These are phyloP conservation scores for Kwoniella pini DNA, from an alignment of 768 basidiomycete species.

Conservation along the genomic window DNA sequence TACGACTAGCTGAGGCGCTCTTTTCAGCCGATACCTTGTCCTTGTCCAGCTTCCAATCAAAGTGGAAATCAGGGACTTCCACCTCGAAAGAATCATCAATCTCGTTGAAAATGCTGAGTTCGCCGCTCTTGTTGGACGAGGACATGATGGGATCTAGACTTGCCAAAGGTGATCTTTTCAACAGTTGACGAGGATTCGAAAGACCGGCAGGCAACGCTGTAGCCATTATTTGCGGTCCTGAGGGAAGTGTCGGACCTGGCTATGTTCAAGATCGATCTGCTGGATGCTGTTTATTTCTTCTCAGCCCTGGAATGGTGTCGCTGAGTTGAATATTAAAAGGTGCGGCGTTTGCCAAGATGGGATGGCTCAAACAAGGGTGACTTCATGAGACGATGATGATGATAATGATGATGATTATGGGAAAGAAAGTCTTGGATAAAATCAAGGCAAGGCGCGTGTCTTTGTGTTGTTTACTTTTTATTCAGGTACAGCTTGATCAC, in stretches of 20 bases:
- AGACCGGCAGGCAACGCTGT: too few species aligned
- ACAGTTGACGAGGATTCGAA: background rate
- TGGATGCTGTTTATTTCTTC: too few species aligned
- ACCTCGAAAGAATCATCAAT: constrained; percentile 43
- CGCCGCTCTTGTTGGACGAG: background rate
- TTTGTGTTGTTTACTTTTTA: background rate
- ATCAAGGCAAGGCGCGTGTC: constrained; percentile 12
- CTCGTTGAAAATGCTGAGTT: background rate
- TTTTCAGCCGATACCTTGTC: background rate
- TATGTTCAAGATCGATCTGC: too few species aligned
- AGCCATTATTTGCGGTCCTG: too few species aligned
- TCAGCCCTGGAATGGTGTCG: too few species aligned
- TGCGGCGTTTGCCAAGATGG: too few species aligned
- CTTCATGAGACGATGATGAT: too few species aligned
- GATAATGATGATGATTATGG: background rate
- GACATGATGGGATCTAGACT: background rate
- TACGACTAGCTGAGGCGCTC: background rate
- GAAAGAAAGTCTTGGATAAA: background rate
- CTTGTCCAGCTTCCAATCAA: constrained; percentile 39
- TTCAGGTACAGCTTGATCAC: background rate
- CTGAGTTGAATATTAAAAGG: too few species aligned
- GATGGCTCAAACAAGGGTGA: too few species aligned
- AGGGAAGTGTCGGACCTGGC: too few species aligned
- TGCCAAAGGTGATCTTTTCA: background rate
- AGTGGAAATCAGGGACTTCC: constrained; percentile 41